These are phyloP conservation scores for Aquilaria malaccensis DNA, from an alignment of 345 rosid species.

Conservation along the genomic window DNA sequence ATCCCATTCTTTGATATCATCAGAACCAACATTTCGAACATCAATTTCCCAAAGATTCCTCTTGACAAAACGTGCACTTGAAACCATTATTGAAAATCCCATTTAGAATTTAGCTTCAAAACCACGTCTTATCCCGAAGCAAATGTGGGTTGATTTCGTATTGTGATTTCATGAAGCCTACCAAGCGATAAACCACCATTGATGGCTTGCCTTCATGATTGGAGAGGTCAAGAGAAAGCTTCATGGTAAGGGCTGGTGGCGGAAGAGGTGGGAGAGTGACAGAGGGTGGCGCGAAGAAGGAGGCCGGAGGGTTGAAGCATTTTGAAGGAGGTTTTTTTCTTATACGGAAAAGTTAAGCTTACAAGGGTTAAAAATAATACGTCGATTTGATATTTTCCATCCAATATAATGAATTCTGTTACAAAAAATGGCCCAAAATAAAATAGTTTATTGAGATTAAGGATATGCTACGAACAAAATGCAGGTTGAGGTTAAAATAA, in stretches of 20 bases:
- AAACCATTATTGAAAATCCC: neutral
- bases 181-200: constrained; percentile 38
- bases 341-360: no score
- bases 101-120: constrained; percentile 8
- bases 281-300: no score
- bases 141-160: constrained; percentile 12
- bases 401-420: no score
- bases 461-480: no score
- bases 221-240: constrained; percentile 45
- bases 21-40: constrained; percentile 48
- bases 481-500: no score
- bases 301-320: no score
- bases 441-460: no score
- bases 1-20: constrained; percentile 15
- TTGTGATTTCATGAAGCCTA: constrained; percentile 25
- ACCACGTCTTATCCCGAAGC: neutral
- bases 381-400: no score
- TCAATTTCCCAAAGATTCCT: constrained; percentile 52
- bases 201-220: constrained; percentile 41
- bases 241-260: constrained; percentile 17
- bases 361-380: no score
- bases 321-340: no score
- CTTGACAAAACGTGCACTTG: constrained; percentile 69
- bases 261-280: no score
- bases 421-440: no score